phyloP scores from a whole-genome alignment of 257 asterid genomes.

The Capsicum baccatum region DNA sequence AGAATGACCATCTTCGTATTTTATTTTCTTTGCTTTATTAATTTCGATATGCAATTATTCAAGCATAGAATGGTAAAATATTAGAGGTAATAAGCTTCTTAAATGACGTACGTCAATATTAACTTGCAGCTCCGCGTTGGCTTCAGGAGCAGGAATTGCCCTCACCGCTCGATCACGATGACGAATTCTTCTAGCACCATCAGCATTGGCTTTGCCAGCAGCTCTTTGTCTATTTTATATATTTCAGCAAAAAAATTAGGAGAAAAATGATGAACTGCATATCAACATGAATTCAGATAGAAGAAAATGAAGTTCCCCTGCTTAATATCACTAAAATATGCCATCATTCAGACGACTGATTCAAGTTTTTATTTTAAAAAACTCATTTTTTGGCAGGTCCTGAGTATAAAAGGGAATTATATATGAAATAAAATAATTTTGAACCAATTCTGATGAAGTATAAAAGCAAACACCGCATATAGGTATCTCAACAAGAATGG shows the following conservation, averaged over 20 bases:
- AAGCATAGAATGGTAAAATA: neutral
- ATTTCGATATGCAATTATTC: constrained; percentile 16
- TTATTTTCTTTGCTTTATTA: neutral
- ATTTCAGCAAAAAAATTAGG: neutral
- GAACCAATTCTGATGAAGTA: neutral
- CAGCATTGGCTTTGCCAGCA: constrained; percentile 67
- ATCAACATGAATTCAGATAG: neutral
- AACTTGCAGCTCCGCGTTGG: constrained; percentile 85
- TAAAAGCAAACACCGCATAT: no score
- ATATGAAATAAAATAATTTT: neutral
- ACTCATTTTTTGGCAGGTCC: neutral
- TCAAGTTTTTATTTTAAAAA: neutral
- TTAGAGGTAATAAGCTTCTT: neutral
- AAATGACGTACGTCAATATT: constrained; percentile 71
- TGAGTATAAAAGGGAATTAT: neutral
- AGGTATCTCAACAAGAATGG: constrained; percentile 19
- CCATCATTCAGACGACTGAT: neutral
- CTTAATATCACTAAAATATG: neutral
- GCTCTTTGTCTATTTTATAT: constrained; percentile 60
- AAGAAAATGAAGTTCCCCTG: constrained; percentile 6
- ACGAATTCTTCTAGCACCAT: constrained; percentile 63
- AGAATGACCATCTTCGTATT: neutral
- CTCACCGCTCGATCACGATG: constrained; percentile 63
- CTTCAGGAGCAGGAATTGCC: constrained; percentile 79
- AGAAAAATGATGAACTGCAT: neutral